Base-by-base conservation (phyloP, 805 yeast species). In the Allodekkera sacchari region DNA sequence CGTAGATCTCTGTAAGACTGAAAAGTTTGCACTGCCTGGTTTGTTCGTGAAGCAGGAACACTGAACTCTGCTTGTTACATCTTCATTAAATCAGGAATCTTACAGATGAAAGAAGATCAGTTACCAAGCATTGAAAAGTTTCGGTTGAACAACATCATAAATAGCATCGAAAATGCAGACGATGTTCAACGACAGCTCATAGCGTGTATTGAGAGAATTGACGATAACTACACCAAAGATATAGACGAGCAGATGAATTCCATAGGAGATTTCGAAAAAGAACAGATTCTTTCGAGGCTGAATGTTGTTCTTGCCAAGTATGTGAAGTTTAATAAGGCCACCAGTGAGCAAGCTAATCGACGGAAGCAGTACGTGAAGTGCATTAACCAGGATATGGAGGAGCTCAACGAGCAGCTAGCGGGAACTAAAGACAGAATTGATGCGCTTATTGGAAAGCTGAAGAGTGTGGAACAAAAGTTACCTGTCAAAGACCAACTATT, bases 401-500 rank as follows among this genome's bases (percentile, higher is more conserved):
- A 24, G 12, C 14, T 25, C 18, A 44, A 32, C 22, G 31, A 20
- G 25, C 25, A 9, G 16, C 15, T 30, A 10, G 19, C 20, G 2
- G 27, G 24, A 3, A 39, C 52, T 1, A 43, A 37, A 30, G 36
- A 31, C 13, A 47, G 38, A 23, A 32, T 56, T 3, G 52, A 53
- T 24, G 32, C 35, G 3, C 32, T 55, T 13, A 41, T 58, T 2
- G 34, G 39, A 5, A 50, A 51, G 31, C 36, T 65, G 21, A 46
- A 50, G 21, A 39, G 33, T 12, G 40, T 65, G 7, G 74, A 70
- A 36, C 22, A 41, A 7, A 42, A 42, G 16, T 38, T 69, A 30
- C 61, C 66, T 0, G 33, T 39, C 7, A 52, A 55, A 21, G 65
- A 59, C 19, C 48, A 66, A 25, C 45, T 66, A 11, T 52, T 62